Evolutionary conservation across 2,329 filamentous ascomycete species (phyloP).

Genomic region (Knufia fluminis): DNA sequence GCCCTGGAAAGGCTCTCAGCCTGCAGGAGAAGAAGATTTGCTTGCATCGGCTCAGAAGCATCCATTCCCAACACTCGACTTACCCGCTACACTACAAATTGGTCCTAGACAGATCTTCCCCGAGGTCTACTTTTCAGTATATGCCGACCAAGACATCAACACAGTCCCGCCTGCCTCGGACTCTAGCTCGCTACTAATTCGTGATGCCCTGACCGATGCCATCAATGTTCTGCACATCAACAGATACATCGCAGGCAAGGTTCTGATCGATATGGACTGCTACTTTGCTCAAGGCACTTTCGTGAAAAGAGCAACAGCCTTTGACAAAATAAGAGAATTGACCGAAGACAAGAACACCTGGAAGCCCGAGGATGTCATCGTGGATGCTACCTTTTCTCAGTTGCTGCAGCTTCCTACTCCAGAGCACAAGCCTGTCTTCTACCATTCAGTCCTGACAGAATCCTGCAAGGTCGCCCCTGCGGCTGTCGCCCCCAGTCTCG

Average conservation of each 20-base stretch:
- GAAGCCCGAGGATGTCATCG: slow-evolving; percentile 95
- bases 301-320: slow-evolving; percentile 83
- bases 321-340: slow-evolving; percentile 69
- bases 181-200: slow-evolving; percentile 72
- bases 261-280: slow-evolving; percentile 86
- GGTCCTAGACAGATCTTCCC: slow-evolving; percentile 75
- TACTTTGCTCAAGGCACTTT: slow-evolving; percentile 88
- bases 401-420: slow-evolving; percentile 77
- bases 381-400: slow-evolving; percentile 97
- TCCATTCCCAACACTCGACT: slow-evolving; percentile 61
- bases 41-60: slow-evolving; percentile 59
- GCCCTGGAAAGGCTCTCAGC: slow-evolving; percentile 39
- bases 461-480: slow-evolving; percentile 91
- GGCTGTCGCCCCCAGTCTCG: slow-evolving; percentile 89
- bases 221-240: slow-evolving; percentile 94
- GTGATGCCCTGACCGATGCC: slow-evolving; percentile 80
- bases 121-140: slow-evolving; percentile 90
- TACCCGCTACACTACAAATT: slow-evolving; percentile 66
- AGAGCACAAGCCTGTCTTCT: slow-evolving; percentile 93
- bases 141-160: slow-evolving; percentile 73
- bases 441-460: slow-evolving; percentile 89
- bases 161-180: slow-evolving; percentile 71
- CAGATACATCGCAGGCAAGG: slow-evolving; percentile 74
- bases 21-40: slow-evolving; percentile 46
- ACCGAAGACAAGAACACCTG: slow-evolving; percentile 63